These are phyloP conservation scores for Scedosporium aurantiacum DNA, from an alignment of 2,329 filamentous ascomycete species.

Conservation along the genomic window DNA sequence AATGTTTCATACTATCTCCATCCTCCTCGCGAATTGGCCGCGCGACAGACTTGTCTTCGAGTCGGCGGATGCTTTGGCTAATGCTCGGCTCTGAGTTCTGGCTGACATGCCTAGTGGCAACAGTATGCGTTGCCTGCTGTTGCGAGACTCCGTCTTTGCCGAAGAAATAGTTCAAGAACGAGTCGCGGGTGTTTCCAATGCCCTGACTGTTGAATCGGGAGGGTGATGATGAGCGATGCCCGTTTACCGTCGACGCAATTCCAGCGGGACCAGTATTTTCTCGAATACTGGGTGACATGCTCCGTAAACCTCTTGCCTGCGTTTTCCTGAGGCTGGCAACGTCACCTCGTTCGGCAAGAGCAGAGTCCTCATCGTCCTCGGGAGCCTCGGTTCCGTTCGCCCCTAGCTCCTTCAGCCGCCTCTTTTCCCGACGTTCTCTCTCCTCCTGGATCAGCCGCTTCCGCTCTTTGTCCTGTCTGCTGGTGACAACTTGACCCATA, in stretches of 20 bases:
- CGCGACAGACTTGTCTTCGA: conserved; percentile 45
- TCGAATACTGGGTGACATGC: conserved; percentile 70
- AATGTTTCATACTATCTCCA: conserved; percentile 20
- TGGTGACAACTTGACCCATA: conserved; percentile 93
- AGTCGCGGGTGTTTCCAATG: conserved; percentile 62
- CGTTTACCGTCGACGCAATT: conserved; percentile 58
- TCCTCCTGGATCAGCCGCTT: conserved; percentile 72
- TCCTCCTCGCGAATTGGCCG: conserved; percentile 34
- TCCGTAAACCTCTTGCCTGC: conserved; percentile 33
- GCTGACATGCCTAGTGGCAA: conserved; percentile 53
- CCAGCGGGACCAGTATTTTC: conserved; percentile 49
- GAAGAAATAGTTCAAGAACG: conserved; percentile 97
- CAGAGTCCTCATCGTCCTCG: conserved; percentile 20
- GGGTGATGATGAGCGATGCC: conserved; percentile 49
- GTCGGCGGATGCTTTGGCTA: conserved; percentile 69
- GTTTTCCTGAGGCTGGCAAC: not conserved
- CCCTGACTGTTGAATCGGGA: conserved; percentile 49
- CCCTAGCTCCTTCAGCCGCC: conserved; percentile 72
- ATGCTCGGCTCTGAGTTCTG: conserved; percentile 72
- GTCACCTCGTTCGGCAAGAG: conserved; percentile 8
- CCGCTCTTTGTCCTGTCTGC: conserved; percentile 88
- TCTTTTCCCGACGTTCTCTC: conserved; percentile 71
- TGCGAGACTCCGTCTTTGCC: conserved; percentile 68
- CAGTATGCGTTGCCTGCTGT: conserved; percentile 6
- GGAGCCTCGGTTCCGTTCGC: conserved; percentile 55